Conservation (phyloP, 1,284 basidiomycete species). For the Ganoderma lucidum region DNA sequence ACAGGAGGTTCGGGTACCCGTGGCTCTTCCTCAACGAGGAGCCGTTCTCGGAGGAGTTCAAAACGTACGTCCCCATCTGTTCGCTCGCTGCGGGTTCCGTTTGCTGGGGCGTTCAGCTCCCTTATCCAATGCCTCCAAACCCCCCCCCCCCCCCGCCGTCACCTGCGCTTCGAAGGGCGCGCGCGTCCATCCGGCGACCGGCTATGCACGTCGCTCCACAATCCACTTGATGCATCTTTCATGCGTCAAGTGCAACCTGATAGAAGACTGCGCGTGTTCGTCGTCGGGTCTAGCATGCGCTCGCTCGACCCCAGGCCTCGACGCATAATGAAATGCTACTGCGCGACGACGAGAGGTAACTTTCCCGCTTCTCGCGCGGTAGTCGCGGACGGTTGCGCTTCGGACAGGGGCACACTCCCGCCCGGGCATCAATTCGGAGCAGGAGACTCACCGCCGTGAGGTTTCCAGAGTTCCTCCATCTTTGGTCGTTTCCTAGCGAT, state of each 20-base stretch:
- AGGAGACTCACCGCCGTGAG: background rate
- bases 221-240: background rate
- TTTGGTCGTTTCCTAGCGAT: background rate
- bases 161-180: background rate
- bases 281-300: background rate
- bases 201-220: background rate
- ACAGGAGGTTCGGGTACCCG: slow-evolving; percentile 70
- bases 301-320: background rate
- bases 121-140: background rate
- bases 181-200: background rate
- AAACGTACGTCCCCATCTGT: slow-evolving; percentile 46
- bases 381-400: background rate
- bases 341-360: background rate
- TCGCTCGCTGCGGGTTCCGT: background rate
- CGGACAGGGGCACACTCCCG: background rate
- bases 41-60: slow-evolving; percentile 78
- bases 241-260: background rate
- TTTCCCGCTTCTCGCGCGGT: background rate
- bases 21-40: slow-evolving; percentile 84
- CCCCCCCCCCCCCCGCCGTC: background rate
- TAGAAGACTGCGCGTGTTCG: background rate
- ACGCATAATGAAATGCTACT: background rate
- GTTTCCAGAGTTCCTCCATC: background rate
- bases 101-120: background rate
- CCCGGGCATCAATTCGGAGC: background rate